phyloP scores from a whole-genome alignment of 75 land plant genomes.

The Picea sitchensis region DNA sequence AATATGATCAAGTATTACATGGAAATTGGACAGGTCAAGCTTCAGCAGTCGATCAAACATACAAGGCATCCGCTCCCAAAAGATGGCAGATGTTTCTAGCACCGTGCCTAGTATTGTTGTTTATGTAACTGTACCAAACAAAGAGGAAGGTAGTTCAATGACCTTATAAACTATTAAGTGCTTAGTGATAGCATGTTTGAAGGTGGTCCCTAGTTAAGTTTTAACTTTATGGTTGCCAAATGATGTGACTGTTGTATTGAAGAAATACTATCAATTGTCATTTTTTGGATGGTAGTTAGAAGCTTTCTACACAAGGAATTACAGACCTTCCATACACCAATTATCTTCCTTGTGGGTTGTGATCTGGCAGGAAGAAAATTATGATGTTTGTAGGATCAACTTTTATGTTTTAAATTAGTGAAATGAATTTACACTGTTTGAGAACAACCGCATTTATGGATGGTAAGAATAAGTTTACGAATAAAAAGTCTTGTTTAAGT shows the following conservation, averaged over 20 bases:
- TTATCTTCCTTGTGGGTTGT: not conserved
- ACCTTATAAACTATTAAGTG: not conserved
- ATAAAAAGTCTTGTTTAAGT: not conserved
- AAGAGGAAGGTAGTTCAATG: slow-evolving; percentile 60
- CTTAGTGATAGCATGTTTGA: too few species aligned
- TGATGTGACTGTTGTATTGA: not conserved
- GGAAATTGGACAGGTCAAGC: slow-evolving; percentile 3
- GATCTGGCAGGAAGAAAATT: not conserved
- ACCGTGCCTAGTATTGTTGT: slow-evolving; percentile 82
- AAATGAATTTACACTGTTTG: not conserved
- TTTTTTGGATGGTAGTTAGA: too few species aligned
- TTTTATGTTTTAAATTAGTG: not conserved
- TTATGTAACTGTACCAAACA: slow-evolving; percentile 97
- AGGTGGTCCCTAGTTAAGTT: not conserved
- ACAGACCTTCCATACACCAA: not conserved
- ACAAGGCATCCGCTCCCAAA: slow-evolving; percentile 1
- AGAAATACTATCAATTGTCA: not conserved
- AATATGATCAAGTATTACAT: not conserved
- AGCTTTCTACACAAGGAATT: not conserved
- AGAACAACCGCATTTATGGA: not conserved
- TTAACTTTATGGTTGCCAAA: not conserved
- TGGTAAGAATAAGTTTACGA: not conserved
- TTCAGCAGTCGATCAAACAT: not conserved
- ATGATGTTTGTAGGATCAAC: not conserved
- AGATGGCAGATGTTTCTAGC: slow-evolving; percentile 1